Evolutionary conservation across 192 early-diverging fungal genomes (phyloP).

Genomic region (Funneliformis geosporum): DNA sequence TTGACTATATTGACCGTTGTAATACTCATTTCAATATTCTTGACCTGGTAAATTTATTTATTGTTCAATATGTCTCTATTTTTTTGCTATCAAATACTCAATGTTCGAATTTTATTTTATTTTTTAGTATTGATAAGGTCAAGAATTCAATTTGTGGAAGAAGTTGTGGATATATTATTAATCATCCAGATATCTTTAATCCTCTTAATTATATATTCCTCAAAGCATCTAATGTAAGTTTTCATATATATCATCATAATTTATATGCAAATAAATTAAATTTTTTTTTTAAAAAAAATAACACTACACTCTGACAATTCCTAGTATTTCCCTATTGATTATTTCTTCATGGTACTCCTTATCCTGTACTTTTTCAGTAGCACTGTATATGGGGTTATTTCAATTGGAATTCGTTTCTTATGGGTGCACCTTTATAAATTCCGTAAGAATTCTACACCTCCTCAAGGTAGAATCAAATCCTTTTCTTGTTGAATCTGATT

Average conservation of each 20-base stretch:
- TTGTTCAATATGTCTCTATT: background rate
- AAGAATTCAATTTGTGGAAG: conserved; percentile 53
- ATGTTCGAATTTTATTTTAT: background rate
- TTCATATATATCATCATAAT: background rate
- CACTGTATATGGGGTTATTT: conserved; percentile 54
- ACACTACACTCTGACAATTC: background rate
- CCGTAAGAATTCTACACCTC: conserved; percentile 50
- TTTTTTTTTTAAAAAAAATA: background rate
- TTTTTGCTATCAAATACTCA: background rate
- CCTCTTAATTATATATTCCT: conserved; percentile 57
- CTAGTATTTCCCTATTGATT: conserved; percentile 58
- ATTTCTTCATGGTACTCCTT: conserved; percentile 52
- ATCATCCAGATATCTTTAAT: conserved; percentile 51
- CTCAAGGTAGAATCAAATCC: conserved; percentile 41
- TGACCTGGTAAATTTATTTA: conserved; percentile 23
- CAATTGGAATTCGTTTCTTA: conserved; percentile 58
- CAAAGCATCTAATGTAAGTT: conserved; percentile 46
- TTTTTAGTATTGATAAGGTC: conserved; percentile 52
- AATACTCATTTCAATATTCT: conserved; percentile 12
- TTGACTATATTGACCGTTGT: background rate
- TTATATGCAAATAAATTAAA: background rate
- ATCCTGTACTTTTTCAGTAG: conserved; percentile 57
- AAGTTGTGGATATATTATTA: conserved; percentile 57
- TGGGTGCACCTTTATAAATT: conserved; percentile 57
- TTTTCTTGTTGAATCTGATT: background rate